A percentile compares a stretch with the other conserved stretches of the same genome.
phyloP scores from a whole-genome alignment of 345 rosid genomes.

The Toxicodendron radicans region DNA sequence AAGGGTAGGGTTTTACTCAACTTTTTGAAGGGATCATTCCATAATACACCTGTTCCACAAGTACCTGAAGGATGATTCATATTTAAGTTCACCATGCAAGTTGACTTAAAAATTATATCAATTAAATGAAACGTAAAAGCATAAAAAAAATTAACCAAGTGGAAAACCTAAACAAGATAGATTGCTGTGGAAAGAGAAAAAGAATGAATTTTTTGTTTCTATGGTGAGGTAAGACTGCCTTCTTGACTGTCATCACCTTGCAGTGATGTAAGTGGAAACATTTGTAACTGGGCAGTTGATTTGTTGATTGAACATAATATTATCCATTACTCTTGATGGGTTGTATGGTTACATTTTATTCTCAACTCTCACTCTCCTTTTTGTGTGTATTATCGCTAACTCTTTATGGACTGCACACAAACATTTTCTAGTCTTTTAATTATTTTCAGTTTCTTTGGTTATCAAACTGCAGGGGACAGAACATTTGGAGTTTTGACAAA shows the following conservation, averaged over 20 bases:
- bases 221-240: not conserved
- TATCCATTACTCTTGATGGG: not conserved
- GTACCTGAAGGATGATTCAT: not conserved
- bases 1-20: slow-evolving; percentile 50
- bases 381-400: not conserved
- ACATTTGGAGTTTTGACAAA: slow-evolving; percentile 90
- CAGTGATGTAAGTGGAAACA: slow-evolving; percentile 5
- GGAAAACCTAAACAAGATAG: not conserved
- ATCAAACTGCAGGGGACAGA: slow-evolving; percentile 65
- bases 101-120: too few species aligned
- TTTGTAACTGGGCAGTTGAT: not conserved
- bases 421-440: not conserved
- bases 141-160: too few species aligned
- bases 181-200: not conserved
- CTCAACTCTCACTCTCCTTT: not conserved
- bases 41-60: not conserved
- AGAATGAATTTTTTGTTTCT: not conserved
- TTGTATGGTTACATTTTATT: not conserved
- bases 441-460: slow-evolving; percentile 20
- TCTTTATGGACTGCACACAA: not conserved
- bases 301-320: not conserved
- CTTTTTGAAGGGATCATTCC: not conserved
- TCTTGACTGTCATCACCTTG: not conserved
- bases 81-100: not conserved
- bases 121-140: too few species aligned